These are phyloP conservation scores for Haplosporangium sp. DNA, from an alignment of 371 early-diverging fungal species.

Conservation along the genomic window DNA sequence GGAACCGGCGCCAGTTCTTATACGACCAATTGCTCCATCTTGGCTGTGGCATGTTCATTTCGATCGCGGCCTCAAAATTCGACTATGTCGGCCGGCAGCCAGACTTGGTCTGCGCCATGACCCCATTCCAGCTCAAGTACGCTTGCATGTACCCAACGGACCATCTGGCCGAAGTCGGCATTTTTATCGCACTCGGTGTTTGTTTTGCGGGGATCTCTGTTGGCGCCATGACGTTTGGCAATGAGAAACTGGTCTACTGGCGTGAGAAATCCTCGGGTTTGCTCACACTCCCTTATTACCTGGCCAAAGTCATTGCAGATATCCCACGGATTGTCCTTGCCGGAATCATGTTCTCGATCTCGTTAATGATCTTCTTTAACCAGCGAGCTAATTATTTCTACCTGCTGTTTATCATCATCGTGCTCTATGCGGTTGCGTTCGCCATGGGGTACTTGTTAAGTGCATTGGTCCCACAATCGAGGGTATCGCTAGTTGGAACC, in stretches of 20 bases:
- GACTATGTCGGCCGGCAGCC: constrained; percentile 61
- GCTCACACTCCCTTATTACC: constrained; percentile 60
- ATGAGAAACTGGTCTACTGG: constrained; percentile 64
- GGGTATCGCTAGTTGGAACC: constrained; percentile 57
- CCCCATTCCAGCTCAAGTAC: constrained; percentile 55
- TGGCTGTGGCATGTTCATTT: constrained; percentile 60
- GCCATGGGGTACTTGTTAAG: constrained; percentile 61
- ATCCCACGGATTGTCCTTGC: constrained; percentile 64
- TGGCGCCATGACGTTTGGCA: constrained; percentile 47
- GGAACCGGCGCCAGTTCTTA: constrained; percentile 57
- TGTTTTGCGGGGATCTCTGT: constrained; percentile 59
- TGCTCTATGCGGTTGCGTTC: constrained; percentile 50
- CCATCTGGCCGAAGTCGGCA: constrained; percentile 49
- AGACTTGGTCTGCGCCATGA: constrained; percentile 51
- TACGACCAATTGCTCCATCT: constrained; percentile 66
- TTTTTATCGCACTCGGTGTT: constrained; percentile 57
- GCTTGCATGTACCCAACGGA: constrained; percentile 43
- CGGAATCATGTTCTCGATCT: constrained; percentile 59
- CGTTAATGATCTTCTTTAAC: constrained; percentile 62
- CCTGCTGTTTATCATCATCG: constrained; percentile 46
- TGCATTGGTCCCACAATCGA: constrained; percentile 46
- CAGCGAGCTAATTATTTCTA: constrained; percentile 55
- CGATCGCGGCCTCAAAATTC: constrained; percentile 49
- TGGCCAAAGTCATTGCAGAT: constrained; percentile 65
- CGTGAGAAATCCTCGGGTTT: constrained; percentile 63